Percentiles rank a stretch among this genome's conserved stretches.
Evolutionary conservation across 805 yeast species (phyloP).

Genomic region (Wickerhamomyces queroliae): DNA sequence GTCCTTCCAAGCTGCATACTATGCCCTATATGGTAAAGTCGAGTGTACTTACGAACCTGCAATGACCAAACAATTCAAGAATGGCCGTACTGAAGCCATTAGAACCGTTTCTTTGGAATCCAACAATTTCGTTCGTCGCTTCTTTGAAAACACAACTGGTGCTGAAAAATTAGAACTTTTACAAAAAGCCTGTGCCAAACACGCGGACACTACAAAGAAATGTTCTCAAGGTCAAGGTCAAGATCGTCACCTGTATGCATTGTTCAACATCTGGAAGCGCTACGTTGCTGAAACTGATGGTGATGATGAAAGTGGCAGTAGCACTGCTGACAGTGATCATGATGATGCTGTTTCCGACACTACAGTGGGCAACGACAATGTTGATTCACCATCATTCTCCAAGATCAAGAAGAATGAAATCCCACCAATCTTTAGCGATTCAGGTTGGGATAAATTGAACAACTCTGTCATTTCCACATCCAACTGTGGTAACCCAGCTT

Average conservation of each 20-base stretch:
- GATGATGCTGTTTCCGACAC: conserved; percentile 21
- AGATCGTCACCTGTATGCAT: conserved; percentile 84
- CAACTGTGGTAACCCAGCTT: conserved; percentile 89
- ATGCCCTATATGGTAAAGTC: conserved; percentile 86
- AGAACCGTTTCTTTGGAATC: conserved; percentile 80
- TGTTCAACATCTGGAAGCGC: conserved; percentile 82
- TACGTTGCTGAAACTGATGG: conserved; percentile 30
- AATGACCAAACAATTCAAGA: conserved; percentile 83
- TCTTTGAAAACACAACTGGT: conserved; percentile 63
- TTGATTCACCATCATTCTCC: background rate
- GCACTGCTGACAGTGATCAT: conserved; percentile 23
- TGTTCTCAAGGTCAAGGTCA: conserved; percentile 82
- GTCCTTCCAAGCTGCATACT: conserved; percentile 90
- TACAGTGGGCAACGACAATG: conserved; percentile 15
- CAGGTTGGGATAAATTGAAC: conserved; percentile 84
- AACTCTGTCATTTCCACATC: conserved; percentile 77
- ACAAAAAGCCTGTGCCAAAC: conserved; percentile 65
- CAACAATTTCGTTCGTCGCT: conserved; percentile 75
- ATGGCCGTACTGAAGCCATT: conserved; percentile 91
- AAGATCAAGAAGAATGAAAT: conserved; percentile 29
- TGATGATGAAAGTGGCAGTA: conserved; percentile 13
- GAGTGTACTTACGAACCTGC: conserved; percentile 96
- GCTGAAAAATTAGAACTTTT: conserved; percentile 51
- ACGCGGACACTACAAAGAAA: conserved; percentile 58
- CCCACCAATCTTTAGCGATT: conserved; percentile 77